Base-by-base conservation (phyloP, 2,329 filamentous ascomycete genomes). In the Monosporascus ibericus region DNA sequence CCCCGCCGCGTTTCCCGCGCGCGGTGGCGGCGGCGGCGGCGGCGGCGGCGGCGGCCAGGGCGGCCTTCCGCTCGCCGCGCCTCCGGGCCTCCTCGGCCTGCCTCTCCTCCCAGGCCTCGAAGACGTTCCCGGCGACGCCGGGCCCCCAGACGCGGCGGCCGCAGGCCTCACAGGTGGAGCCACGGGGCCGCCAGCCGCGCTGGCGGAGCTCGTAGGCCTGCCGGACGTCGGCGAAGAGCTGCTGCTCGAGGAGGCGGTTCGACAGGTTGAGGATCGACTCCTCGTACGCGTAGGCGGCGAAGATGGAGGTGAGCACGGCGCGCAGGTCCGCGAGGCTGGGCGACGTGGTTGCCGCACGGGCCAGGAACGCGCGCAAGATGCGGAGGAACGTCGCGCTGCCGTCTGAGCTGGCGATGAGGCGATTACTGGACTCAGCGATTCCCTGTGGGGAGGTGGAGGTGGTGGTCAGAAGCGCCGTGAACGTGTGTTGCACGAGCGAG, bases 241-340 rank as follows among this genome's bases (percentile, higher is more conserved):
- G 94, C 60, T 90, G 86, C 57, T 95, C 92, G 0, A 99, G 77
- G 52, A 99, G 84, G 4, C 87, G 81, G 66, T 92, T 95, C 1
- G 94, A 90, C 3, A 99, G 81, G 2, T 81, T 79, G 20, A 99
- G 79, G 17, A 99, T 88, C 0, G 88, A 92, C 67, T 92, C 89
- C 69, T 99, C 94, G 66, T 97, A 96, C 0, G 91, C 87, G 67
- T 99, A 99, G 0, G 94, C 92, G 0, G 92, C 85, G 71, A 99
- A 97, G 51, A 99, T 92, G 14, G 92, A 94, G 1, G 84, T 77
- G 2, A 99, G 80, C 1, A 97, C 92, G 6, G 82, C 82, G 44
- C 94, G 87, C 3, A 99, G 79, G 65, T 97, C 91, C 1, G 90
- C 86, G 2, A 99, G 77, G 14, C 88, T 95, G 0, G 94, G 92